phyloP scores from a whole-genome alignment of 208 protist species.

The Leishmania guyanensis region DNA sequence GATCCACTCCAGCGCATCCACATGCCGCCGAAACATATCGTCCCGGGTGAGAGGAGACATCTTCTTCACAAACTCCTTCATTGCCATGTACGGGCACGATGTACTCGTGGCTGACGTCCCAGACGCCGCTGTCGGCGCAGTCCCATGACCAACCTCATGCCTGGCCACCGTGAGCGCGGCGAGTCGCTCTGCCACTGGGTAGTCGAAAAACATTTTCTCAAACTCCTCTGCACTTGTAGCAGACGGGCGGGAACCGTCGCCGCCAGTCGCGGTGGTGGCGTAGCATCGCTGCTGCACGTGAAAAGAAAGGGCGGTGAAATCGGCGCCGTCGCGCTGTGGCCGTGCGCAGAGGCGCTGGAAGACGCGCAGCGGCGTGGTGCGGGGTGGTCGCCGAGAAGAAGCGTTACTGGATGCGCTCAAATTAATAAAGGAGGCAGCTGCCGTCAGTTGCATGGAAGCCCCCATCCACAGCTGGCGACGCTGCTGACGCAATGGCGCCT shows the following conservation, averaged over 20 bases:
- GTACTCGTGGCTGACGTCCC: background rate
- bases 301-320: background rate
- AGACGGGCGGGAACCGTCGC: background rate
- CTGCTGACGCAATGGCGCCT: background rate
- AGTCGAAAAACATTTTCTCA: constrained; percentile 22
- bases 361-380: background rate
- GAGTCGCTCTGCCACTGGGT: constrained; percentile 48
- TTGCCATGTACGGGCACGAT: constrained; percentile 24
- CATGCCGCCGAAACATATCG: constrained; percentile 38
- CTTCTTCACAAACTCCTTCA: constrained; percentile 59
- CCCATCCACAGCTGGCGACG: background rate
- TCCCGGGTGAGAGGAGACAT: constrained; percentile 53
- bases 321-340: background rate
- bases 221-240: constrained; percentile 16
- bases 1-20: constrained; percentile 43
- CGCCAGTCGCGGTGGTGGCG: background rate
- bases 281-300: constrained; percentile 10
- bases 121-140: constrained; percentile 1
- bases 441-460: background rate
- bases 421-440: background rate
- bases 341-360: constrained; percentile 1
- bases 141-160: constrained; percentile 6
- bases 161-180: constrained; percentile 49
- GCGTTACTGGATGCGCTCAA: background rate
- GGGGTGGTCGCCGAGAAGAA: background rate